These are phyloP conservation scores for Neopestalotiopsis rosae DNA, from an alignment of 2,329 filamentous ascomycete genomes.

Conservation along the genomic window DNA sequence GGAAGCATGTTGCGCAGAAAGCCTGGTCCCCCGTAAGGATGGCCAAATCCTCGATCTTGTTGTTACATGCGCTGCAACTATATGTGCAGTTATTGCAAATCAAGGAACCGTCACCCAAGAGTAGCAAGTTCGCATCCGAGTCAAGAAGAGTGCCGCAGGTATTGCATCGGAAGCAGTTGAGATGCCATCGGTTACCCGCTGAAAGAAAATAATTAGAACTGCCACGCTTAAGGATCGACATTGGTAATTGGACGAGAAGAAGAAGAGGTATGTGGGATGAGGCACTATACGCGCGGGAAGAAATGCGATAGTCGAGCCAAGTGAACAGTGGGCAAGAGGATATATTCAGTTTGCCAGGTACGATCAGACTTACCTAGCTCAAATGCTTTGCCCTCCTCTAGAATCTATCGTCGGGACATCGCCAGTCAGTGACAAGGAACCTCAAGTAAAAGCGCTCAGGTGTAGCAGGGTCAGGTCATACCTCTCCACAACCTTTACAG, in stretches of 20 bases:
- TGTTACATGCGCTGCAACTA: slow-evolving; percentile 93
- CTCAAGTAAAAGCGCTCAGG: slow-evolving; percentile 22
- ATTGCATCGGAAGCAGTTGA: slow-evolving; percentile 98
- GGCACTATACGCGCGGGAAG: neutral
- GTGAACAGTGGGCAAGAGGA: slow-evolving; percentile 9
- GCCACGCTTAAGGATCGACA: slow-evolving; percentile 23
- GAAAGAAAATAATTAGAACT: slow-evolving; percentile 30
- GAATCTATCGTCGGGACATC: slow-evolving; percentile 65
- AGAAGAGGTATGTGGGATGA: neutral
- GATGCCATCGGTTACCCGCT: slow-evolving; percentile 98
- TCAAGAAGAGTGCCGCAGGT: slow-evolving; percentile 95
- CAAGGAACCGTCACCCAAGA: slow-evolving; percentile 95
- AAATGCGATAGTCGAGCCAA: neutral
- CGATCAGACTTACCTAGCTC: slow-evolving; percentile 76
- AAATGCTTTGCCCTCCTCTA: slow-evolving; percentile 98
- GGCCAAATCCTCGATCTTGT: slow-evolving; percentile 98
- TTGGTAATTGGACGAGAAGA: slow-evolving; percentile 17
- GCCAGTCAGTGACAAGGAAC: slow-evolving; percentile 28
- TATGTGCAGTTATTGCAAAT: slow-evolving; percentile 99
- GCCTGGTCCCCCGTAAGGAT: slow-evolving; percentile 98
- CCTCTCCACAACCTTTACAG: slow-evolving; percentile 93
- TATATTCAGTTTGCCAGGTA: slow-evolving; percentile 9
- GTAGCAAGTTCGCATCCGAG: slow-evolving; percentile 94
- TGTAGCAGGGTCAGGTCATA: slow-evolving; percentile 48
- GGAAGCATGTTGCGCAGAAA: slow-evolving; percentile 96